phyloP scores from a whole-genome alignment of 192 early-diverging fungal species.

The Pilaira anomala region DNA sequence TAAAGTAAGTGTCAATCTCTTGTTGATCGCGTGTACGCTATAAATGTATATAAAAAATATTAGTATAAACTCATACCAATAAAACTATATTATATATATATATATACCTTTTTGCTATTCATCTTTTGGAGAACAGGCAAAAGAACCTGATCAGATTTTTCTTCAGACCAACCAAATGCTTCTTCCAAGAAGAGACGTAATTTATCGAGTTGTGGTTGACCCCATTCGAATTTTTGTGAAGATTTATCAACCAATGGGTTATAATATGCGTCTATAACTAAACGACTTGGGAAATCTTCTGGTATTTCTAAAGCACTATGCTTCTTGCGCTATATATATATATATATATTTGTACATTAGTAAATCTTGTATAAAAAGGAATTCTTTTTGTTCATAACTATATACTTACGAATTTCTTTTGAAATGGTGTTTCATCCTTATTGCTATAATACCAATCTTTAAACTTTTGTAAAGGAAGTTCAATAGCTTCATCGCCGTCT shows the following conservation, averaged over 20 bases:
- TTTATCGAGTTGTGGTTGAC: constrained; percentile 63
- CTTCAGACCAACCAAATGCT: constrained; percentile 59
- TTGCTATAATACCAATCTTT: constrained; percentile 43
- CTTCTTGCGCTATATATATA: constrained; percentile 49
- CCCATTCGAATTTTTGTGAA: constrained; percentile 62
- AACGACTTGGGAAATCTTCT: constrained; percentile 72
- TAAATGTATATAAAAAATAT: no score
- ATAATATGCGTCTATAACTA: constrained; percentile 76
- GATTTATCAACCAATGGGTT: constrained; percentile 73
- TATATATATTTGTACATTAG: no score
- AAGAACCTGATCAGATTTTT: constrained; percentile 64
- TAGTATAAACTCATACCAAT: neutral
- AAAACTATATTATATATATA: neutral
- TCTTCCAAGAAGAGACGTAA: constrained; percentile 61
- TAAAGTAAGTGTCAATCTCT: no score
- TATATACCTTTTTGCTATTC: constrained; percentile 31
- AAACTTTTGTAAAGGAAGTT: constrained; percentile 59
- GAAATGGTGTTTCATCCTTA: constrained; percentile 26
- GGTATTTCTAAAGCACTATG: constrained; percentile 69
- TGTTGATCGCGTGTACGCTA: no score
- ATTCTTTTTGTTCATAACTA: neutral
- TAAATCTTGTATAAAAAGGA: constrained; percentile 8
- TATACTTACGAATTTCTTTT: constrained; percentile 45
- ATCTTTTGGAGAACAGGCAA: constrained; percentile 68
- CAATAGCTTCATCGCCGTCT: constrained; percentile 37